phyloP scores from a whole-genome alignment of 495 filamentous ascomycete genomes.

The Neohortaea acidophila region DNA sequence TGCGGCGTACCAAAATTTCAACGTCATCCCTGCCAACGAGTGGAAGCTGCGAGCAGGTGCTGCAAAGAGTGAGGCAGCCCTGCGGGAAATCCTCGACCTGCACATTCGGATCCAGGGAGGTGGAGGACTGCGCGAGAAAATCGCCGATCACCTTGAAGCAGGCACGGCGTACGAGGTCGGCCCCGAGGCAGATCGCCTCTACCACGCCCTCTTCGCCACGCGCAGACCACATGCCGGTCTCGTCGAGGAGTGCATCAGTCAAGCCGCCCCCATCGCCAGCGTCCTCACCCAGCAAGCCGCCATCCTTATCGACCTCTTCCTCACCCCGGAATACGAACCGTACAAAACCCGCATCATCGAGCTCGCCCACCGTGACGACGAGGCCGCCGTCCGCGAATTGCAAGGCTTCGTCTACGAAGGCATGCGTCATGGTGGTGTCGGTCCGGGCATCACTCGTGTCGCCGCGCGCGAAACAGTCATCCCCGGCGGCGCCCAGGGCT shows the following conservation, averaged over 20 bases:
- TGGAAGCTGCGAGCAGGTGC: slow-evolving; percentile 23
- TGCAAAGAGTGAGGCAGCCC: slow-evolving; percentile 14
- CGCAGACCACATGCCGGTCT: slow-evolving; percentile 15
- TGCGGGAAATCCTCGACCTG: slow-evolving; percentile 25
- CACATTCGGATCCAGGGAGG: slow-evolving; percentile 28
- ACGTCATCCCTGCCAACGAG: slow-evolving; percentile 21
- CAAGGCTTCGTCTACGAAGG: slow-evolving; percentile 24
- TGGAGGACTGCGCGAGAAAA: slow-evolving; percentile 11
- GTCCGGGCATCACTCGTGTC: slow-evolving; percentile 21
- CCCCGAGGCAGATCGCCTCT: slow-evolving; percentile 25
- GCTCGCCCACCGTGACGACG: slow-evolving; percentile 18
- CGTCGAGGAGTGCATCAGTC: slow-evolving; percentile 22
- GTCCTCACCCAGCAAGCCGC: slow-evolving; percentile 22
- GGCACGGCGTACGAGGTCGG: slow-evolving; percentile 28
- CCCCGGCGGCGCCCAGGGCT: slow-evolving; percentile 16
- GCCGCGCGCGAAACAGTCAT: slow-evolving; percentile 15
- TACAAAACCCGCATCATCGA: slow-evolving; percentile 23
- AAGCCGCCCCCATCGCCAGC: slow-evolving; percentile 19
- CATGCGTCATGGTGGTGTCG: slow-evolving; percentile 30
- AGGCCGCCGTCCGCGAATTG: slow-evolving; percentile 14
- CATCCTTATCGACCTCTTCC: slow-evolving; percentile 21
- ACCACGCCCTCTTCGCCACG: slow-evolving; percentile 17
- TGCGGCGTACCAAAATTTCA: slow-evolving; percentile 23
- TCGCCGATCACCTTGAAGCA: slow-evolving; percentile 19
- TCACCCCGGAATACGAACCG: slow-evolving; percentile 18